Percentiles rank a stretch among this genome's conserved stretches.
Evolutionary conservation across 345 rosid genomes (phyloP).

Genomic region (Bruguiera gymnorhiza): DNA sequence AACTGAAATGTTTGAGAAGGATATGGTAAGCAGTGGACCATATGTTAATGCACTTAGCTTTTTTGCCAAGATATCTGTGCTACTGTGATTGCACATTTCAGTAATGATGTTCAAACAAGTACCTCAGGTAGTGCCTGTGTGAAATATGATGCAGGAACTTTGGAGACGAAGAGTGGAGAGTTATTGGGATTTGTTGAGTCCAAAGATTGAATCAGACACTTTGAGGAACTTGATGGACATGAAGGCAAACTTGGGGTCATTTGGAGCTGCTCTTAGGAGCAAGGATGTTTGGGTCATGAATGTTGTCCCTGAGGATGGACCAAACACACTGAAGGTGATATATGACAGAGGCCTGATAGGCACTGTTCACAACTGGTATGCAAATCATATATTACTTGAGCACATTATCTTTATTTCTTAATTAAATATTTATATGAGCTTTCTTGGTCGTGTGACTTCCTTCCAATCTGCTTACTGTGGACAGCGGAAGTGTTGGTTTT

Average conservation of each 20-base stretch:
- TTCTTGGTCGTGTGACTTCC: not conserved
- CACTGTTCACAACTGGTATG: slow-evolving; percentile 71
- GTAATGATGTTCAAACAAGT: not conserved
- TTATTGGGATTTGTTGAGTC: slow-evolving; percentile 76
- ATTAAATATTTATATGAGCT: no score
- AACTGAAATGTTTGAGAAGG: slow-evolving; percentile 72
- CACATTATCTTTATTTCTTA: not conserved
- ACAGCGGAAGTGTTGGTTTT: not conserved
- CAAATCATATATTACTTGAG: not conserved
- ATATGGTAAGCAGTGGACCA: slow-evolving; percentile 48
- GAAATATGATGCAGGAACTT: slow-evolving; percentile 45
- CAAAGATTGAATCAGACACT: slow-evolving; percentile 63
- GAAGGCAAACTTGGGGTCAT: slow-evolving; percentile 92
- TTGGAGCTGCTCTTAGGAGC: slow-evolving; percentile 73
- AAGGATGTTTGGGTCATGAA: slow-evolving; percentile 93
- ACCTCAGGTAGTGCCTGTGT: slow-evolving; percentile 16
- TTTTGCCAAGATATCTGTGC: not conserved
- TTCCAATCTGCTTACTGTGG: not conserved
- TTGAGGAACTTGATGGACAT: slow-evolving; percentile 95
- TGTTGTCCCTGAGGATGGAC: slow-evolving; percentile 71
- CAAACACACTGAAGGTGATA: slow-evolving; percentile 69
- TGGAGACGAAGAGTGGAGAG: slow-evolving; percentile 74
- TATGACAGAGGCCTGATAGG: slow-evolving; percentile 89
- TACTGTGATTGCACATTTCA: not conserved
- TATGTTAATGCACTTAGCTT: not conserved